phyloP scores from a whole-genome alignment of 805 yeast species.

The Blastobotrys muscicola region DNA sequence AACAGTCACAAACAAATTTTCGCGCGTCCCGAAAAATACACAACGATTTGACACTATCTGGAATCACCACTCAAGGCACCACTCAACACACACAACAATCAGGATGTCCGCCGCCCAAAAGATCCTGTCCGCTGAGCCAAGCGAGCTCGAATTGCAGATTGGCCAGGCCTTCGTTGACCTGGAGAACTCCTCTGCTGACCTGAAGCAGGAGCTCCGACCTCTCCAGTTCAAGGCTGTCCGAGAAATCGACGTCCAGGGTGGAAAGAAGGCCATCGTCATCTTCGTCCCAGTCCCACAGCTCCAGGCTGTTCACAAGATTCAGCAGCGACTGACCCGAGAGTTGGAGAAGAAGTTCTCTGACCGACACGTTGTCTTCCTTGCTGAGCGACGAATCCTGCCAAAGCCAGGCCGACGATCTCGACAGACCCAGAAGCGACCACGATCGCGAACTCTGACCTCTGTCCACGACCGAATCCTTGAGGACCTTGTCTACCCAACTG shows the following conservation, averaged over 20 bases:
- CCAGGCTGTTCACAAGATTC: slow-evolving; percentile 98
- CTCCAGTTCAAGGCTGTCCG: slow-evolving; percentile 97
- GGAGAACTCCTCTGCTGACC: slow-evolving; percentile 87
- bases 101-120: slow-evolving; percentile 94
- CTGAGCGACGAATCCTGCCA: slow-evolving; percentile 99
- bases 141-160: slow-evolving; percentile 98
- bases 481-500: slow-evolving; percentile 99
- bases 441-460: slow-evolving; percentile 98
- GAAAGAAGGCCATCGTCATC: slow-evolving; percentile 97
- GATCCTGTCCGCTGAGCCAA: slow-evolving; percentile 88
- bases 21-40: no score
- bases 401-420: slow-evolving; percentile 94
- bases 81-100: slow-evolving; percentile 8
- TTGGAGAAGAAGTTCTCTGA: slow-evolving; percentile 99
- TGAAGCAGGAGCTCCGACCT: slow-evolving; percentile 96
- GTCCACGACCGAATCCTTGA: slow-evolving; percentile 98
- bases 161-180: slow-evolving; percentile 97
- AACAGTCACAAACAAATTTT: no score
- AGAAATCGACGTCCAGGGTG: slow-evolving; percentile 96
- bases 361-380: slow-evolving; percentile 98
- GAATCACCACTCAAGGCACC: no score
- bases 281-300: slow-evolving; percentile 97
- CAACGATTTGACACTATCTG: no score
- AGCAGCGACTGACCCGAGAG: slow-evolving; percentile 89
- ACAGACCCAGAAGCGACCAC: slow-evolving; percentile 97